Evolutionary conservation across 2,329 filamentous ascomycete genomes (phyloP).

Genomic region (Xylaria arbuscula): DNA sequence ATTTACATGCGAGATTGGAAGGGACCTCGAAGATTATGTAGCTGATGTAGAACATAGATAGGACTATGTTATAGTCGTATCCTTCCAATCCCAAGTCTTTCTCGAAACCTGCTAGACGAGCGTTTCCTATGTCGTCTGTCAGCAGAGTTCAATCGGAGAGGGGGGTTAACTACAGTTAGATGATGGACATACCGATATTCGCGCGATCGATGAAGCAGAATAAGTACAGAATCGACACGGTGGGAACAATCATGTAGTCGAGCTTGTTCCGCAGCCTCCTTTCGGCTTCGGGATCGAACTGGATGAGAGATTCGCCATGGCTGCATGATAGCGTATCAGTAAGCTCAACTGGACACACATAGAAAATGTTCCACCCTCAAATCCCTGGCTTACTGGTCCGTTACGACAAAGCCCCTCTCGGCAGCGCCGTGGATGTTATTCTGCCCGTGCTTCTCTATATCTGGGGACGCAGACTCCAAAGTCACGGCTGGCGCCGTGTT

Average conservation of each 20-base stretch:
- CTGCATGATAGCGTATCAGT: slow-evolving; percentile 44
- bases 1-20: slow-evolving; percentile 75
- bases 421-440: slow-evolving; percentile 50
- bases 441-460: slow-evolving; percentile 31
- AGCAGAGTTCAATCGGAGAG: slow-evolving; percentile 9
- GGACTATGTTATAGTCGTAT: slow-evolving; percentile 75
- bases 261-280: slow-evolving; percentile 68
- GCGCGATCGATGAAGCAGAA: slow-evolving; percentile 78
- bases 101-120: slow-evolving; percentile 72
- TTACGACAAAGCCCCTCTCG: slow-evolving; percentile 58
- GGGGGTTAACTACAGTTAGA: neutral
- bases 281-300: slow-evolving; percentile 68
- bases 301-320: slow-evolving; percentile 61
- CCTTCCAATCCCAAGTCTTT: slow-evolving; percentile 67
- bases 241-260: slow-evolving; percentile 71
- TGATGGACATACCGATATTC: slow-evolving; percentile 70
- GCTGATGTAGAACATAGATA: slow-evolving; percentile 77
- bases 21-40: slow-evolving; percentile 81
- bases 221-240: slow-evolving; percentile 71
- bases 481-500: slow-evolving; percentile 25
- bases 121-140: slow-evolving; percentile 65
- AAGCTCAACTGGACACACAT: neutral
- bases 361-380: too few relatives aligned
- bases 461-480: slow-evolving; percentile 8
- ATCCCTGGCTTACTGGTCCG: slow-evolving; percentile 55